These are phyloP conservation scores for Syzygium malaccense DNA, from an alignment of 441 rosid genomes.

Conservation along the genomic window DNA sequence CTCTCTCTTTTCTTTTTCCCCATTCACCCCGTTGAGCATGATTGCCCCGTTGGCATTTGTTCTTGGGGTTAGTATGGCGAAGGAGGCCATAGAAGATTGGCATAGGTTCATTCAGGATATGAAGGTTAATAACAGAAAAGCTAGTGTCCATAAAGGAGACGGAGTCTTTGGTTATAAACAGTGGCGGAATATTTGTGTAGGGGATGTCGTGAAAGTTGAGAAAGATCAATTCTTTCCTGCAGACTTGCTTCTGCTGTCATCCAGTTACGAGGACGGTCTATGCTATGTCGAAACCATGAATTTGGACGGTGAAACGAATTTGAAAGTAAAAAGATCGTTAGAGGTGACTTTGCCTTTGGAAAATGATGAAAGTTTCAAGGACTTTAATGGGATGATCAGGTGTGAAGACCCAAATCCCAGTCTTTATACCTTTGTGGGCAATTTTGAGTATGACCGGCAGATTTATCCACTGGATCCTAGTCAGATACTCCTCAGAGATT, in stretches of 20 bases:
- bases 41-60: slow-evolving; percentile 86
- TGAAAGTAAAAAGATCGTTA: slow-evolving; percentile 81
- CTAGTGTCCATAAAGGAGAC: slow-evolving; percentile 48
- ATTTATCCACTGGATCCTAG: slow-evolving; percentile 73
- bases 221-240: slow-evolving; percentile 91
- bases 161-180: slow-evolving; percentile 55
- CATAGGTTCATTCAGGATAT: slow-evolving; percentile 88
- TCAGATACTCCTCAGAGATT: slow-evolving; percentile 93
- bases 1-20: slow-evolving; percentile 80
- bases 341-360: slow-evolving; percentile 71
- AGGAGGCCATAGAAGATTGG: slow-evolving; percentile 97
- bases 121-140: slow-evolving; percentile 75
- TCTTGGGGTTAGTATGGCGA: slow-evolving; percentile 92
- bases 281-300: slow-evolving; percentile 99
- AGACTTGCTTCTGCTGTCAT: slow-evolving; percentile 78
- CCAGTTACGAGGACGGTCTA: slow-evolving; percentile 89
- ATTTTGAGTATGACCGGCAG: slow-evolving; percentile 65
- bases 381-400: slow-evolving; percentile 50
- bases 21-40: slow-evolving; percentile 89
- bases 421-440: slow-evolving; percentile 87
- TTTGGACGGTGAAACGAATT: slow-evolving; percentile 94
- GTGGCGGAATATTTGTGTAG: slow-evolving; percentile 81
- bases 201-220: slow-evolving; percentile 81
- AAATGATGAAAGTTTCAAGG: slow-evolving; percentile 56
- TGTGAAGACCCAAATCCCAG: slow-evolving; percentile 96